Evolutionary conservation across 768 basidiomycete species (phyloP), one percentile per base, ranked within the genome.

Genomic region (Boletus vinaceobasis): DNA sequence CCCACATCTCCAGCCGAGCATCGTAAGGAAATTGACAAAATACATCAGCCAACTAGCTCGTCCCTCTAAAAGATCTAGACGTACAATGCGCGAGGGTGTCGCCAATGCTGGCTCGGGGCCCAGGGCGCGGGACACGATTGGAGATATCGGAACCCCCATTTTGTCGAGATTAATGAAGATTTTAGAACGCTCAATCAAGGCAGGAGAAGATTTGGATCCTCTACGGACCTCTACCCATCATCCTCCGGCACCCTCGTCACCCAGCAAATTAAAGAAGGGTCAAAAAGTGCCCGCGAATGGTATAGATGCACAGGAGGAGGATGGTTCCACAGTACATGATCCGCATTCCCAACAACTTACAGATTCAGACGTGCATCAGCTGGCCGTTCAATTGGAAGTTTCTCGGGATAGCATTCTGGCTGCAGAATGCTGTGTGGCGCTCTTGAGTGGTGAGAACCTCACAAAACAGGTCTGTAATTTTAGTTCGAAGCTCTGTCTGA

Each of bases 361-460:
- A 3, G 81, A 83, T 7, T 67, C 59, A 57, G 73, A 85, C 50
- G 65, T 86, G 42, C 82, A 81, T 9, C 75, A 73, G 38, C 59
- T 93, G 11, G 70, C 78, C 0, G 72, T 71, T 42, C 69, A 71
- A 9, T 68, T 95, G 36, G 83, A 88, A 50, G 59, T 81, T 19
- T 87, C 86, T 4, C 74, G 81, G 37, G 87, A 93, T 62, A 87
- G 88, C 48, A 81, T 93, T 9, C 63, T 88, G 27, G 93, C 94
- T 4, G 90, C 90, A 0, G 91, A 94, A 65, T 92, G 89, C 60
- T 87, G 83, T 56, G 78, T 96, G 59, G 82, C 87, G 0, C 69
- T 97, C 6, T 78, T 98, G 29, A 82, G 83, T 2, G 86, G 86
- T 32, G 90, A 92, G 58, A 78, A 88, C 23, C 74, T 96, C 52